Evolutionary conservation across 352 stramenopile genomes (phyloP), one percentile per base, ranked within the genome.

Genomic region (Globisporangium solare): DNA sequence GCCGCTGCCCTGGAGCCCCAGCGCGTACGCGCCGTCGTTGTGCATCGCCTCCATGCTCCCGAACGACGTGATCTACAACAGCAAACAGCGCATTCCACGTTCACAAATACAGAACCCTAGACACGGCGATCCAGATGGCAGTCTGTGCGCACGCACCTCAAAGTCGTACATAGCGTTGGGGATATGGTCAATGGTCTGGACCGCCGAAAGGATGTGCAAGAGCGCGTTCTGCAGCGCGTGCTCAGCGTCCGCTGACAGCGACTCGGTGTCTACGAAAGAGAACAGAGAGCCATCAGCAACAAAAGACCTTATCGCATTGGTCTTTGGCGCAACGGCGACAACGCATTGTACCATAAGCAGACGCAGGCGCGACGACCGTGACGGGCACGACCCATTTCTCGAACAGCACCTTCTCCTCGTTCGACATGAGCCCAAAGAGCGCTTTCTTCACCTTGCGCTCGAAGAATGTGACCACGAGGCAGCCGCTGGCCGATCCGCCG

Each of bases 91-190:
- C n/a, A 47, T 5, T 27, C 5, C 24, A 27, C 5, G 24, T 27
- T 27, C 24, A 27, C 24, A 5, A 27, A 5, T 27, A 5, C n/a
- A n/a, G n/a, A n/a, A n/a, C n/a, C n/a, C n/a, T 35, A 8, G 3
- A 35, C 27, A 35, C 27, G 6, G 5, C 10, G 27, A 35, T 27
- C 27, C 27, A 35, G 10, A 10, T 35, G 27, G 10, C 4, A 35
- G 27, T 35, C 10, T 35, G 13, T 3, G 15, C 39, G 40, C 8
- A 20, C 57, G 27, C 43, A 84, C 70, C 67, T 94, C 81, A 63
- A 91, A 94, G 64, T 94, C 76, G 65, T 94, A 94, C 76, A 91
- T 94, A 27, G 70, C 77, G 58, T 70, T 79, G 3, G 83, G 79
- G 42, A 94, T 88, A 65, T 92, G 81, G 31, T 89, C 78, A 45